Evolutionary conservation across 2,329 filamentous ascomycete genomes (phyloP), one percentile per base, ranked within the genome.

Genomic region (Cryphonectria japonica): DNA sequence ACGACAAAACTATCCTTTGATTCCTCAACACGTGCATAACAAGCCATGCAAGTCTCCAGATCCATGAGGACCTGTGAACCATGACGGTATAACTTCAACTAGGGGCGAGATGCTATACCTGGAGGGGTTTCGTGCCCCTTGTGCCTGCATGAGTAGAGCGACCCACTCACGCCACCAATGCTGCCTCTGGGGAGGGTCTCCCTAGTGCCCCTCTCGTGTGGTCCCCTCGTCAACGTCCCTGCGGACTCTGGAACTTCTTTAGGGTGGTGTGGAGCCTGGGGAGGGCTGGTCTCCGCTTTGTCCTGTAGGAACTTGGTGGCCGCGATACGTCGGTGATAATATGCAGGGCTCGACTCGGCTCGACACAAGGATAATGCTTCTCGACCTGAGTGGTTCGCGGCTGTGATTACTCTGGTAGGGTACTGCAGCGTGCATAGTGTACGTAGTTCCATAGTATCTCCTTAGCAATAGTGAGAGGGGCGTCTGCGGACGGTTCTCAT

Each of bases 121-220:
- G 32, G 32, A 39, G 59, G 59, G 59, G 59, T 37, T 61, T 61
- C 59, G 59, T 22, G 59, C 59, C 59, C 59, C 59, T 61, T 37
- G 59, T 39, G 59, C 59, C 59, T 61, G 59, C 59, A 61, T 22
- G 22, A 39, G 22, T 61, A 61, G 32, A 39, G 22, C 5, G 59
- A 2, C 34, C 59, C 59, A 61, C 59, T 61, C 59, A n/a, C 16
- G 59, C 32, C 59, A 32, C 54, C 54, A 5, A 59, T 14, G 54
- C 13, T 59, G 16, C 41, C 13, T 16, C 11, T 41, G 46, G 46
- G 43, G 43, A 46, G 57, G 57, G 57, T 61, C 32, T 34, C 34
- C 34, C 34, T 34, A 34, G 34, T 34, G 34, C 32, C 34, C 32
- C 32, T 19, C 57, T 37, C 57, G 26, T 19, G 52, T 46, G 46